Percentiles rank a stretch among this genome's conserved stretches.
Evolutionary conservation across 176 grass and related monocot genomes (phyloP).

Genomic region (Urochloa ruziziensis): DNA sequence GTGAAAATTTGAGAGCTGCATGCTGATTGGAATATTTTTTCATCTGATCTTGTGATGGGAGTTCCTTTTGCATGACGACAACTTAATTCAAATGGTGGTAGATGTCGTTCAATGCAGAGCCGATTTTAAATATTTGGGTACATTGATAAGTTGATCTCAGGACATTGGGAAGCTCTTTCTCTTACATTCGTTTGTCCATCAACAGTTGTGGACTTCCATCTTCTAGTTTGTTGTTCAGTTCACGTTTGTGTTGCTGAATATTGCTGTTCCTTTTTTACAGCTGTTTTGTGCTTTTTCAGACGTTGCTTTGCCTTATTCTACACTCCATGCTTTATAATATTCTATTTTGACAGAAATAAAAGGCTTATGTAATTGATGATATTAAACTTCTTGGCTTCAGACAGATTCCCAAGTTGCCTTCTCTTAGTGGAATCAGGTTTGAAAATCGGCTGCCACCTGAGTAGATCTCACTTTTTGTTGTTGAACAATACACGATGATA

Average conservation of each 20-base stretch:
- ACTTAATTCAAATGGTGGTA: neutral
- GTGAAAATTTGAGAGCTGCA: neutral
- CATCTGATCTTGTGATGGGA: conserved; percentile 11
- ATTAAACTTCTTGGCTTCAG: neutral
- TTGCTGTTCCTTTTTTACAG: neutral
- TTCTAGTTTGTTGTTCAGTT: conserved; percentile 4
- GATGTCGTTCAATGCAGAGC: neutral
- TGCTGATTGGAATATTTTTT: neutral
- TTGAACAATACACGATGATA: neutral
- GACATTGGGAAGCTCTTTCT: neutral
- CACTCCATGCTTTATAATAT: neutral
- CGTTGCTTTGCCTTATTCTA: neutral
- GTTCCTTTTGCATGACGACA: neutral
- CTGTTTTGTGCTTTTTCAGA: neutral
- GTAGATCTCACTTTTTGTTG: neutral
- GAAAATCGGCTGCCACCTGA: neutral
- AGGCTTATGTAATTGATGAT: neutral
- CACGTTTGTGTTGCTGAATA: neutral
- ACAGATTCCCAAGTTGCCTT: neutral
- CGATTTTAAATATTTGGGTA: neutral
- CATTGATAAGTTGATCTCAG: neutral
- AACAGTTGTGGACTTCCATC: neutral
- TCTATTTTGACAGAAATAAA: neutral
- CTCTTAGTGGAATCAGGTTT: neutral
- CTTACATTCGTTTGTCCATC: conserved; percentile 1